Evolutionary conservation across 208 protist species (phyloP).

Genomic region (Acanthamoeba sp.): DNA sequence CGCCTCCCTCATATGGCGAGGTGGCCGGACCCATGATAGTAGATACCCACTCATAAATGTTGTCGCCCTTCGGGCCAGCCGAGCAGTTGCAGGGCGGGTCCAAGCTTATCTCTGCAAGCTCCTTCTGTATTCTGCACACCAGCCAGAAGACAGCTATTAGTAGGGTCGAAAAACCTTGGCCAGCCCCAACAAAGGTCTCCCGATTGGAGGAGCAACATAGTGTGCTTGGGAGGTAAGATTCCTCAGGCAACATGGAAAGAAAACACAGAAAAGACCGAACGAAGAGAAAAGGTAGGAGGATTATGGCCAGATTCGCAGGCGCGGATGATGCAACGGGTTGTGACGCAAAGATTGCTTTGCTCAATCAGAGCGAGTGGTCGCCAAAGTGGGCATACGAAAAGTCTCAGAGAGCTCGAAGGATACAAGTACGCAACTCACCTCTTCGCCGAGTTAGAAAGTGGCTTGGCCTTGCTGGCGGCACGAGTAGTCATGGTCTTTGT

Average conservation of each 20-base stretch:
- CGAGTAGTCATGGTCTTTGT: neutral
- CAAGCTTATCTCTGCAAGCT: slow-evolving; percentile 83
- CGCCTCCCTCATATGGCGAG: slow-evolving; percentile 91
- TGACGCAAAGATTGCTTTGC: no score
- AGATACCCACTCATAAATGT: slow-evolving; percentile 87
- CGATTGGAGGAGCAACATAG: no score
- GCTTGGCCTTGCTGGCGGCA: neutral
- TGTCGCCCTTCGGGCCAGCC: slow-evolving; percentile 86
- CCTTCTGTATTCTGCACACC: slow-evolving; percentile 83
- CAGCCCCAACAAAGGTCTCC: no score
- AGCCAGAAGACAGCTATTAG: slow-evolving; percentile 79
- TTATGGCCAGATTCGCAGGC: no score
- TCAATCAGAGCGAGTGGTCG: neutral
- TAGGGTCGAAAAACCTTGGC: no score
- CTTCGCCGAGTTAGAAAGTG: slow-evolving; percentile 4
- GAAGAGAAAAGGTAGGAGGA: no score
- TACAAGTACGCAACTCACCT: neutral
- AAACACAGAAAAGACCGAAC: no score
- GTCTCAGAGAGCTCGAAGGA: neutral
- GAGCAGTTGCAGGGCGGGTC: slow-evolving; percentile 85
- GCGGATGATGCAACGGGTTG: no score
- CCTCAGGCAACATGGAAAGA: no score
- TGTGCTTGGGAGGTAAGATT: no score
- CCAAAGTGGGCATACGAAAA: neutral
- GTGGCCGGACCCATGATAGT: slow-evolving; percentile 92